phyloP scores from a whole-genome alignment of 331 rosid genomes.

The Pyrus hybrid region DNA sequence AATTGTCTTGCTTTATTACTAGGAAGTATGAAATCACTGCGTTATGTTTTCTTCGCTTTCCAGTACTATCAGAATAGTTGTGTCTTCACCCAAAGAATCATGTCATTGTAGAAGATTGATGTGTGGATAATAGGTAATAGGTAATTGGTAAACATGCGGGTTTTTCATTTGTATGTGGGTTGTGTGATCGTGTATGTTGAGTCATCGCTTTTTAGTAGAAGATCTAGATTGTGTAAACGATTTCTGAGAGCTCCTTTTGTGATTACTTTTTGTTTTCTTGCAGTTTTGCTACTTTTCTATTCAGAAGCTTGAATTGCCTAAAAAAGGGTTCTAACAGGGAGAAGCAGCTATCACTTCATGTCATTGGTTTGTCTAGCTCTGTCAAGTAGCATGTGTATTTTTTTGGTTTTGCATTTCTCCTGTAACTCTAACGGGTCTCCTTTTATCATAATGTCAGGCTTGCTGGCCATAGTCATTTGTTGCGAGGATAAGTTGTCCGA shows the following conservation, averaged over 20 bases:
- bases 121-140: no score
- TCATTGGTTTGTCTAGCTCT: constrained; percentile 7
- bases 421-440: background rate
- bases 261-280: background rate
- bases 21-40: background rate
- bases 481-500: constrained; percentile 12
- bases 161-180: no score
- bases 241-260: no score
- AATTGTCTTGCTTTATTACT: background rate
- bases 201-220: no score
- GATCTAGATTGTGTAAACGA: no score
- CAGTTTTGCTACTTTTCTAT: constrained; percentile 25
- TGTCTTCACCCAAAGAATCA: no score
- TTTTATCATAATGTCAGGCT: constrained; percentile 13
- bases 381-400: background rate
- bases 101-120: no score
- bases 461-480: constrained; percentile 18
- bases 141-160: no score
- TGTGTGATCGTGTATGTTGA: no score
- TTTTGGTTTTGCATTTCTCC: background rate
- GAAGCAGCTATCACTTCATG: constrained; percentile 7
- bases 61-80: no score
- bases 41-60: background rate
- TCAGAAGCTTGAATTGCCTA: constrained; percentile 1
- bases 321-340: constrained; percentile 18